Base-by-base conservation (phyloP, 495 filamentous ascomycete species). In the Penicillium lividum region DNA sequence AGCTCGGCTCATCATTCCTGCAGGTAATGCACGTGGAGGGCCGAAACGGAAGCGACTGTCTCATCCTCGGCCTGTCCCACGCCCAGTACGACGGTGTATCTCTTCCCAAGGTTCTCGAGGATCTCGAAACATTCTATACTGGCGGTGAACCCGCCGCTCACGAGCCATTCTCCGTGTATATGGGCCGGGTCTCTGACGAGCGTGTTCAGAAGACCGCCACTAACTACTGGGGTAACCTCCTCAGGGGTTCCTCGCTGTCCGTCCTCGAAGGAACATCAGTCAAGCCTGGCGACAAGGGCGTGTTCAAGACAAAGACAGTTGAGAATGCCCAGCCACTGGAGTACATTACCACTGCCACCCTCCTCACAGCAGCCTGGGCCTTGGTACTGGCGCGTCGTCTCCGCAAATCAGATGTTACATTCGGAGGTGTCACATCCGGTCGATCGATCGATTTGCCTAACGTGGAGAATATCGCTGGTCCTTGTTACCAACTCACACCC, bases 31-130 rank as follows among this genome's bases (percentile, higher is more conserved):
- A 81, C 40, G 68, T 86, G 45, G 66, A 74, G 34, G 68, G 64
- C 29, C 68, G 67, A 6, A 60, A 68, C n/a, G 63, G 69, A 5
- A 58, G 72, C 27, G 73, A 77, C 53, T 78, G 73, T 18, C 81
- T 89, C 8, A 61, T 78, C 22, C 69, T 89, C 52, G 73, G 84
- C 1, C 76, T 89, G 0, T 88, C 86, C 0, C 87, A 89, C 61
- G 84, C 87, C 1, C 86, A 86, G 49, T 89, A 89, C 63, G 87
- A 89, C 56, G 87, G 84, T 29, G 76, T 88, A 3, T 88, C 80
- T 45, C 78, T 90, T 1, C 84, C 86, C 3, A 70, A 69, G 7
- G 68, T 89, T 0, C 76, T 87, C 7, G 60, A 72, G 15, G 79
- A 86, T 11, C 68, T 82, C 7, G 68, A 78, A 31, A 68, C 65